These are phyloP conservation scores for Citrus hindsii DNA, from an alignment of 345 rosid species.

Conservation along the genomic window DNA sequence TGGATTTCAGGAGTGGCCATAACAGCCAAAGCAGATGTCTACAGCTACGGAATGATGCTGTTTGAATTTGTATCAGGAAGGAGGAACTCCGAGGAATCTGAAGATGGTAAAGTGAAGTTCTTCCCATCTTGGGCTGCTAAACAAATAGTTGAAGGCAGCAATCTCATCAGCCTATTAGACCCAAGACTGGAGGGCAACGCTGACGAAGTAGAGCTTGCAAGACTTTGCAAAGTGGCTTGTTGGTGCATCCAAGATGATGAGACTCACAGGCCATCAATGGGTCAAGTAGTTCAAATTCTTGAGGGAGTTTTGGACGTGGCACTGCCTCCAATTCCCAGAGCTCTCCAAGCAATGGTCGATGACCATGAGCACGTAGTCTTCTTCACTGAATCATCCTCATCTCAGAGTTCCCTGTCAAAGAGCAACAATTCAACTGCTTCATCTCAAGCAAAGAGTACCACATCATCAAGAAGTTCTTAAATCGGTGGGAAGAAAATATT, in stretches of 20 bases:
- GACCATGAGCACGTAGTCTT: slow-evolving; percentile 37
- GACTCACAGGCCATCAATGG: slow-evolving; percentile 63
- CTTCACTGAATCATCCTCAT: slow-evolving; percentile 50
- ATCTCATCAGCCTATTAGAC: slow-evolving; percentile 48
- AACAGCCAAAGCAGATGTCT: slow-evolving; percentile 84
- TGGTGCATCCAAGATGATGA: slow-evolving; percentile 46
- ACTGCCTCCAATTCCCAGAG: slow-evolving; percentile 57
- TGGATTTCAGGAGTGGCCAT: slow-evolving; percentile 85
- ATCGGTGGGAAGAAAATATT: background rate
- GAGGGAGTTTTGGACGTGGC: slow-evolving; percentile 66
- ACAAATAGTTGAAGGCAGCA: slow-evolving; percentile 37
- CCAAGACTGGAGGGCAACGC: slow-evolving; percentile 37
- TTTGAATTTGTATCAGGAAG: slow-evolving; percentile 77
- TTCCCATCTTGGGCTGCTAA: slow-evolving; percentile 63
- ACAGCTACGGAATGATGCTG: slow-evolving; percentile 89
- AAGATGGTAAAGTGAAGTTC: slow-evolving; percentile 42
- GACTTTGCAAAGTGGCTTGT: slow-evolving; percentile 70
- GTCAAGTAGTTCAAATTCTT: slow-evolving; percentile 82
- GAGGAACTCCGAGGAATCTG: slow-evolving; percentile 61
- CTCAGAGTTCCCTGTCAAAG: slow-evolving; percentile 34
- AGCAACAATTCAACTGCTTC: slow-evolving; percentile 32
- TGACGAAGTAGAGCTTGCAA: slow-evolving; percentile 50
- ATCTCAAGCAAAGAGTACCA: slow-evolving; percentile 29
- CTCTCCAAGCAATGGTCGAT: slow-evolving; percentile 44
- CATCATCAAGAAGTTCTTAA: slow-evolving; percentile 22